phyloP scores from a whole-genome alignment of 164 flowering plant genomes.

The Litsea cubeba region DNA sequence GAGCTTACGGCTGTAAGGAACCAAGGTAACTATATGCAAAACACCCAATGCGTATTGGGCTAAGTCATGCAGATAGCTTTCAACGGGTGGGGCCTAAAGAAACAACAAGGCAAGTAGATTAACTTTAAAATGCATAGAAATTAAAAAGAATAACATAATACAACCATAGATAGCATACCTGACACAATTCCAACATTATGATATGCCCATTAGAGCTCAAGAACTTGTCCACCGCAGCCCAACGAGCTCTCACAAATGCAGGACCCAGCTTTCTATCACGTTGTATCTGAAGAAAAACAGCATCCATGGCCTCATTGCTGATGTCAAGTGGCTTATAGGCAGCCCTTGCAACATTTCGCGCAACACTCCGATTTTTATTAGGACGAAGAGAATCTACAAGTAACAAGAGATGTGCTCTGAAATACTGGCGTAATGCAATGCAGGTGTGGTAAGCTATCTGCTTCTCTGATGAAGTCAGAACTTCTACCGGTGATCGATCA shows the following conservation, averaged over 20 bases:
- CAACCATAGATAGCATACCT: constrained; percentile 35
- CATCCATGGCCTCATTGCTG: constrained; percentile 89
- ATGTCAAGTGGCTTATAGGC: constrained; percentile 94
- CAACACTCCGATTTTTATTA: constrained; percentile 63
- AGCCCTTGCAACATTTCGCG: constrained; percentile 65
- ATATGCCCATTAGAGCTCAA: constrained; percentile 70
- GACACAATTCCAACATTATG: constrained; percentile 88
- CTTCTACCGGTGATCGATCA: constrained; percentile 79
- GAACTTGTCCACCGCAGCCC: constrained; percentile 86
- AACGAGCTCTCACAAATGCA: constrained; percentile 76
- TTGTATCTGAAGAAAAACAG: constrained; percentile 77
- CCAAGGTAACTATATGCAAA: constrained; percentile 82
- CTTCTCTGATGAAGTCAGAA: constrained; percentile 81
- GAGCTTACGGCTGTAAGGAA: constrained; percentile 71
- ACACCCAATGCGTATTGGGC: constrained; percentile 99
- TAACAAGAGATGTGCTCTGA: constrained; percentile 88
- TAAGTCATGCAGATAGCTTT: constrained; percentile 91
- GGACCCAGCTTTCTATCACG: constrained; percentile 95
- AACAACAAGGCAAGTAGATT: not conserved
- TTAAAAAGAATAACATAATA: not conserved
- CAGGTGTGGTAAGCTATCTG: constrained; percentile 92
- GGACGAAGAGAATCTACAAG: constrained; percentile 95
- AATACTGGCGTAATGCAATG: constrained; percentile 90
- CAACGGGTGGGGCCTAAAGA: constrained; percentile 92
- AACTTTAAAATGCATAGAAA: constrained; percentile 1